Evolutionary conservation across 805 yeast genomes (phyloP).

Genomic region (Starmera pachycereana): DNA sequence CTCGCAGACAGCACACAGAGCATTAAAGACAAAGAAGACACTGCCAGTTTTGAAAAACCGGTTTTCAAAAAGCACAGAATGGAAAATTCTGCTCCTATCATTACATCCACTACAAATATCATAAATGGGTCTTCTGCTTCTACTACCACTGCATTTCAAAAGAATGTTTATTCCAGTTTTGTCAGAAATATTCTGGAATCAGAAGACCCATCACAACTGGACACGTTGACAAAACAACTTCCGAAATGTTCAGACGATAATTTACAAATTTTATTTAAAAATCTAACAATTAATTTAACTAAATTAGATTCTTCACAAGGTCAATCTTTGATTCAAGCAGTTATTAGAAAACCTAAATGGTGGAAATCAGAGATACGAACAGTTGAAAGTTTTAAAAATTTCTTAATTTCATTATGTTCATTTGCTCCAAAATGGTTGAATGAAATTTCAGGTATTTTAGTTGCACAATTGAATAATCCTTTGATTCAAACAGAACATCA

Average conservation of each 20-base stretch:
- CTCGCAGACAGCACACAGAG: too few relatives aligned
- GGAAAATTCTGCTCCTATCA: too few relatives aligned
- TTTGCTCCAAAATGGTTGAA: slow-evolving; percentile 86
- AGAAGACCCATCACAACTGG: slow-evolving; percentile 41
- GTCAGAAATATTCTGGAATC: too few relatives aligned
- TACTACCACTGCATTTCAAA: too few relatives aligned
- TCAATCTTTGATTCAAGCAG: slow-evolving; percentile 43
- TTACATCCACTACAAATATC: too few relatives aligned
- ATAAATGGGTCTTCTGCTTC: too few relatives aligned
- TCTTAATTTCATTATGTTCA: slow-evolving; percentile 69
- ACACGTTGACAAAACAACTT: slow-evolving; percentile 50
- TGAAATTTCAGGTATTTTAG: slow-evolving; percentile 64
- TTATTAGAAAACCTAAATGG: slow-evolving; percentile 57
- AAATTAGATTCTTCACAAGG: slow-evolving; percentile 43
- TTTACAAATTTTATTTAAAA: slow-evolving; percentile 31
- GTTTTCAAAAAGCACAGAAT: too few relatives aligned
- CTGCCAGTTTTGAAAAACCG: too few relatives aligned
- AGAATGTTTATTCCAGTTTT: too few relatives aligned
- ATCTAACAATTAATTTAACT: slow-evolving; percentile 54
- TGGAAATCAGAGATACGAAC: slow-evolving; percentile 34
- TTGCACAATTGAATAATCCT: slow-evolving; percentile 43
- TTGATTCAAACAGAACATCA: slow-evolving; percentile 30
- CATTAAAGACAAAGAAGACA: too few relatives aligned
- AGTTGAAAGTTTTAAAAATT: slow-evolving; percentile 51
- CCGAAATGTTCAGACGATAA: slow-evolving; percentile 6